Conservation (phyloP, 148 eudicot species). For the Polygonum maritimum region DNA sequence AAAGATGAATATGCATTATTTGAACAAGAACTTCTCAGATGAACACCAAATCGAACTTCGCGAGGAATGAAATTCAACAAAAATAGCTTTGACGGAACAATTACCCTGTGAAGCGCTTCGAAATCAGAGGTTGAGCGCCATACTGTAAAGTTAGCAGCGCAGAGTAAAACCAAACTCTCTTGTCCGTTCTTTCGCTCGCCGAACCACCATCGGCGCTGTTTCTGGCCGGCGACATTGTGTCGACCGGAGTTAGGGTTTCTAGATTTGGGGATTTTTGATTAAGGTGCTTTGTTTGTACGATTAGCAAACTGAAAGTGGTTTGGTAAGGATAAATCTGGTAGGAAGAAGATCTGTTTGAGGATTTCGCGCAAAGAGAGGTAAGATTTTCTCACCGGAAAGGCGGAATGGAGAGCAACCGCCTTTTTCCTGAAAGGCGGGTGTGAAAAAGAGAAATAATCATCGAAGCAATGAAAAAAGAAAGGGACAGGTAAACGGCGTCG, state of each 20-base stretch:
- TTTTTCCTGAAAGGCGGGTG: background rate
- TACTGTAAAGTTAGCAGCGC: conserved; percentile 60
- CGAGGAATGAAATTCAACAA: background rate
- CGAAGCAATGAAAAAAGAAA: background rate
- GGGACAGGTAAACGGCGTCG: background rate
- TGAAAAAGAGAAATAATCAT: background rate
- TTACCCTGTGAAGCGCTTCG: conserved; percentile 65
- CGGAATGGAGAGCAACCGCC: background rate
- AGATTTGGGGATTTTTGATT: conserved; percentile 4
- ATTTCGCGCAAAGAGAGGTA: background rate
- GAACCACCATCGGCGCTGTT: conserved; percentile 13
- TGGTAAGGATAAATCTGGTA: background rate
- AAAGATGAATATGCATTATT: background rate
- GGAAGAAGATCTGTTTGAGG: background rate
- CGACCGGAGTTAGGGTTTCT: conserved; percentile 11
- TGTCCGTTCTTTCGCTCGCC: conserved; percentile 5
- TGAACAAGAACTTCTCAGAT: background rate
- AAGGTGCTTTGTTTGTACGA: background rate
- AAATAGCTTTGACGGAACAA: background rate
- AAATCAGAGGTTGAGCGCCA: conserved; percentile 72
- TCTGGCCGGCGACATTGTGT: conserved; percentile 26
- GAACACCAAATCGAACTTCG: background rate
- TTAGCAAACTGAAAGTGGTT: background rate
- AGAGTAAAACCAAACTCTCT: conserved; percentile 45
- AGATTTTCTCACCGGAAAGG: background rate